Base-by-base conservation (phyloP, 768 basidiomycete genomes). In the Lentinula edodes region DNA sequence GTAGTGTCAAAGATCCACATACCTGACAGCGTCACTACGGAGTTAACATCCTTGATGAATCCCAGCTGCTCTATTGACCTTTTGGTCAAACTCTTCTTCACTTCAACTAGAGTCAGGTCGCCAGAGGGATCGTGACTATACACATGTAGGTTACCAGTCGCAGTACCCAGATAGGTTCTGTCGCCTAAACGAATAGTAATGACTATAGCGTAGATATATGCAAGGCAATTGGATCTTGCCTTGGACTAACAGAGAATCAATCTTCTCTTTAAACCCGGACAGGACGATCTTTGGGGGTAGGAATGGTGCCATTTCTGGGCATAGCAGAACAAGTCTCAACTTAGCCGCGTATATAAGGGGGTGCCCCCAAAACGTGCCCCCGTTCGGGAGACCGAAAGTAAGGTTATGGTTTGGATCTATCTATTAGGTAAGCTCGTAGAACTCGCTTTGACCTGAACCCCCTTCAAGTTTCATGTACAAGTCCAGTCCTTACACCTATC, bases 51-150 rank as follows among this genome's bases (percentile, higher is more conserved):
- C 64, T 87, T 87, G 64, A 98, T 81, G 58, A 87, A 89, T 0
- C 88, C 92, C 2, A 99, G 76, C 69, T 95, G 93, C 60, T 98
- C 96, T 46, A 99, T 90, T 13, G 90, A 78, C 68, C 81, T 85
- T 65, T 84, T 76, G 32, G 84, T 79, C 38, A 93, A 70, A 12
- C 73, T 76, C 67, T 87, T 88, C 83, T 82, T 91, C 35, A 80
- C 80, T 67, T 92, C 90, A 4, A 87, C 74, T 1, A 85, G 72
- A 42, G 78, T 75, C 0, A 80, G 69, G 18, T 70, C 75, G 46
- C 74, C 76, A 65, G 61, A 34, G 15, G 70, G 63, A 20, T 78
- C 75, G 20, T 83, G 64, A 36, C 74, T 71, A 65, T 86, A 88
- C 50, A 86, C 74, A 45, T 81, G 75, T 52, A 89, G 68, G 61